Base-by-base conservation (phyloP, 768 basidiomycete genomes). In the Suillus tomentosus region DNA sequence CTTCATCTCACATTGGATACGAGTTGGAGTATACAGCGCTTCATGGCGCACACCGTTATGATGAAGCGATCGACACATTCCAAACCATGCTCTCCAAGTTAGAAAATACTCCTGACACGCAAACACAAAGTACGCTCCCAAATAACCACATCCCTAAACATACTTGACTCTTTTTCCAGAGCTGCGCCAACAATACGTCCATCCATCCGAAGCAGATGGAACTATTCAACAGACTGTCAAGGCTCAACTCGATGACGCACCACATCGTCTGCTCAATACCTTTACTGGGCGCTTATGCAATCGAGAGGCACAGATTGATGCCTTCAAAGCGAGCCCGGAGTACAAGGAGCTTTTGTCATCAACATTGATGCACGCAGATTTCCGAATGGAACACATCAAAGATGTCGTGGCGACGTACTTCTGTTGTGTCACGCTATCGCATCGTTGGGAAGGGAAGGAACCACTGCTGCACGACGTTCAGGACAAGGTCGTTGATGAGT, bases 341-440 rank as follows among this genome's bases (percentile, higher is more conserved):
- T 55, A 55, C 54, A 55, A 55, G 7, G 36, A 55, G 7, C 36
- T 55, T 55, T 13, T 55, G 7, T 55, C 54, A 14, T 37, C 54
- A 2, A 55, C 14, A 2, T 1, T 55, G 34, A 1, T 3, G n/a
- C n/a, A 37, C 0, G 13, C 2, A 55, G 36, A 37, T 2, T 19
- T 55, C 7, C 36, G 0, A 55, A 22, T 2, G n/a, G 36, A 37
- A 3, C n/a, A 8, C 36, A 37, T 55, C 13, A 3, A 37, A n/a
- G 36, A 55, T 4, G 54, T 55, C 0, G 54, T 55, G 34, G 7
- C 7, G 13, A 22, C 0, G 1, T 55, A 36, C 54, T 55, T 55
- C 36, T 36, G 5, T 7, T 55, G 0, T 55, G 19, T 15, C 54
- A 55, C 1, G n/a, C n/a, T 55, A 37, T 55, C 54, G 14, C 54